These are phyloP conservation scores for Glebionis coronaria DNA, from an alignment of 129 eudicot species.

Conservation along the genomic window DNA sequence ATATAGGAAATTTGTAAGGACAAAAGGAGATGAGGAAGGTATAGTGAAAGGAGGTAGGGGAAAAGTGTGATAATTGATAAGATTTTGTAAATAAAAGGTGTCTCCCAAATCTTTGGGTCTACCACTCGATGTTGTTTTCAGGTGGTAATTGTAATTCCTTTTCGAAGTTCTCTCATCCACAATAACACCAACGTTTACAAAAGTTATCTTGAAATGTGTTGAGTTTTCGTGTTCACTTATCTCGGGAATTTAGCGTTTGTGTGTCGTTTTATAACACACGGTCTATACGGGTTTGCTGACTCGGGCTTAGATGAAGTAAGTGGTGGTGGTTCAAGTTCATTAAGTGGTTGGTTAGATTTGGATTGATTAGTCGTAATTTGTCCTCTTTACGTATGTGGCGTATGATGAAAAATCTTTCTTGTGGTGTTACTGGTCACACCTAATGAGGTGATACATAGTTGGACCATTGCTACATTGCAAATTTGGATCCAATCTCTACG, in stretches of 20 bases:
- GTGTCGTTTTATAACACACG: background rate
- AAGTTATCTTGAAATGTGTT: constrained; percentile 9
- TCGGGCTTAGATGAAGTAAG: constrained; percentile 21
- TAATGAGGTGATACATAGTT: constrained; percentile 24
- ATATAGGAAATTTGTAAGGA: constrained; percentile 20
- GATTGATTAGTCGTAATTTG: constrained; percentile 14
- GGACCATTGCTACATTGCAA: constrained; percentile 23
- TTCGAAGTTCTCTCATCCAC: constrained; percentile 9
- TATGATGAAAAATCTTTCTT: constrained; percentile 14
- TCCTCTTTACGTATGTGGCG: constrained; percentile 24
- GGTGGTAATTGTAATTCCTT: constrained; percentile 35
- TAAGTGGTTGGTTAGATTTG: constrained; percentile 17
- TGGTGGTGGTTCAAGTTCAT: constrained; percentile 18
- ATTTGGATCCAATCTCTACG: constrained; percentile 41
- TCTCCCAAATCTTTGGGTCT: constrained; percentile 23
- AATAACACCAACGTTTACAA: constrained; percentile 12
- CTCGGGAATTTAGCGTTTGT: constrained; percentile 8
- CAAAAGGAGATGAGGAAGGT: constrained; percentile 9
- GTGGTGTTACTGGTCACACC: constrained; percentile 28
- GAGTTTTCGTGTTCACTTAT: constrained; percentile 16
- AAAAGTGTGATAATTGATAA: constrained; percentile 28
- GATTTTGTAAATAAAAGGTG: constrained; percentile 6
- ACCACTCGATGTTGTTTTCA: constrained; percentile 6
- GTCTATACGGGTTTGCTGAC: constrained; percentile 21
- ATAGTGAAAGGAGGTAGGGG: constrained; percentile 32